Conservation (phyloP, 2,329 filamentous ascomycete species). For the Fusarium annulatum region DNA sequence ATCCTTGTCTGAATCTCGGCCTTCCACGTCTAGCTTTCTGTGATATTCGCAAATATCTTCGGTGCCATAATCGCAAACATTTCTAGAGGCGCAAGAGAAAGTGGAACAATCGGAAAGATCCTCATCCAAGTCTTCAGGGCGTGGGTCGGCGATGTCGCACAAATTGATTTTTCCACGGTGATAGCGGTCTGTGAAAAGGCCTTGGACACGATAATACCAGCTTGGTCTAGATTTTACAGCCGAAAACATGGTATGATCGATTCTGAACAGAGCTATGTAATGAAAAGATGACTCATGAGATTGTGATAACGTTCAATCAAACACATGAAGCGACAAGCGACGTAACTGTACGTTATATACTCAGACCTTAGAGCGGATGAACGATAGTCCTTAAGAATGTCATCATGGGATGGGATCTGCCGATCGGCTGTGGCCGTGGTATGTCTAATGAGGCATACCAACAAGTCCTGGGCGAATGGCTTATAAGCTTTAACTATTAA, state of each 20-base stretch:
- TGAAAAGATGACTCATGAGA: not conserved
- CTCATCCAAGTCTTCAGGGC: not conserved
- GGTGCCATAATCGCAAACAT: not conserved
- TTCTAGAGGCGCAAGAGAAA: not conserved
- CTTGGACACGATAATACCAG: not conserved
- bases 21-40: rapidly evolving
- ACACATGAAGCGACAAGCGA: not conserved
- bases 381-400: not conserved
- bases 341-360: not conserved
- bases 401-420: no score
- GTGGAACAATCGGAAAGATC: not conserved
- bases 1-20: not conserved
- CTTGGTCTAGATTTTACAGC: not conserved
- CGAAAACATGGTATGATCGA: not conserved
- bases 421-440: not conserved
- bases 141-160: not conserved
- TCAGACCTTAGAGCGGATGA: not conserved
- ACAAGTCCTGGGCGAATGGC: not conserved
- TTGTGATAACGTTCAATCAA: not conserved
- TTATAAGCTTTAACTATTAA: no score
- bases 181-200: not conserved
- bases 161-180: rapidly evolving
- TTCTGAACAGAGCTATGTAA: not conserved
- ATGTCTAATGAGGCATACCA: rapidly evolving
- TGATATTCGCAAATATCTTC: not conserved